phyloP scores from a whole-genome alignment of 75 land plant species.

The Sequoiadendron giganteum region DNA sequence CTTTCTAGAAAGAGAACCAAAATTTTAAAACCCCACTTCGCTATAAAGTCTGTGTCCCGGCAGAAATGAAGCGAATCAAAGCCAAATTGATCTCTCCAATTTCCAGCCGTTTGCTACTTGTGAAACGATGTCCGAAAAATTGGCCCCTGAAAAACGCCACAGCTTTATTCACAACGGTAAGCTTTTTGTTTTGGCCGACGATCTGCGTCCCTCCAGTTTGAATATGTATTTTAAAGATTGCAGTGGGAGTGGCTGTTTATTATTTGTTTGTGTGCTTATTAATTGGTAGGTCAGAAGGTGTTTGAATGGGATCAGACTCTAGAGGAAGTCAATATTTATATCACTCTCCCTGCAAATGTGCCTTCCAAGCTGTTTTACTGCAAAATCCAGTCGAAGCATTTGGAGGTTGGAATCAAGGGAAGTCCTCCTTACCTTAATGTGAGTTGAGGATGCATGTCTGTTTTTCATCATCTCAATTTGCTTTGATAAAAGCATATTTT shows the following conservation, averaged over 20 bases:
- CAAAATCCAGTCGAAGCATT: constrained; percentile 72
- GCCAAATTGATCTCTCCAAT: neutral
- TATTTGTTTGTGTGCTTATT: neutral
- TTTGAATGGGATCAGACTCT: constrained; percentile 98
- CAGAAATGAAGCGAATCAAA: no score
- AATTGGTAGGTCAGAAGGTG: constrained; percentile 66
- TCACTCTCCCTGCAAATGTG: constrained; percentile 69
- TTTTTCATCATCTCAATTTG: neutral
- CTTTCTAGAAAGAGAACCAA: no score
- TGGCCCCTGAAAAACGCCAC: constrained; percentile 90
- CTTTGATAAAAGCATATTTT: neutral
- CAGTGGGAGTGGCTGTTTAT: neutral
- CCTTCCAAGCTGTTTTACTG: constrained; percentile 79
- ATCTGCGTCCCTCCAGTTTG: neutral
- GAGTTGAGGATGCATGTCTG: constrained; percentile 10
- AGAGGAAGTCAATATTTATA: constrained; percentile 91
- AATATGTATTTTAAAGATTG: neutral
- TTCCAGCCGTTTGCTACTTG: neutral
- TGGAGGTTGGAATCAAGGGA: constrained; percentile 94
- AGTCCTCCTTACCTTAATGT: constrained; percentile 95
- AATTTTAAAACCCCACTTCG: no score
- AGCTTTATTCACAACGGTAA: constrained; percentile 76
- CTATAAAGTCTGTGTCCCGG: no score
- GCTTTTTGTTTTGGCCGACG: neutral
- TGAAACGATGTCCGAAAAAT: constrained; percentile 72